Evolutionary conservation across 805 yeast genomes (phyloP).

Genomic region (Lachancea quebecensis): DNA sequence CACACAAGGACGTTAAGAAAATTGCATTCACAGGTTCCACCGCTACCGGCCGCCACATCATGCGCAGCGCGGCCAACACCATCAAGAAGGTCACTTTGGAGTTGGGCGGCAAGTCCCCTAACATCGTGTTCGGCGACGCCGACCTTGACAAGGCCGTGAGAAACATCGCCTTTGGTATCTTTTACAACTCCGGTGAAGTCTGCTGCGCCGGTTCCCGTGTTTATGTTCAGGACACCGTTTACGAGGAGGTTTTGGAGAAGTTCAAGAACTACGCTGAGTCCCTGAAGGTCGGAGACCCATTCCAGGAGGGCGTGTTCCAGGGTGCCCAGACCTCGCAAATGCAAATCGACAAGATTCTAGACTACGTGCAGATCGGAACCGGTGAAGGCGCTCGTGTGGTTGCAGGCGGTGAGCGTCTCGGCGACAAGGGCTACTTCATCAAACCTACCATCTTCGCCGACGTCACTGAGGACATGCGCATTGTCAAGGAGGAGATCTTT

Average conservation of each 20-base stretch:
- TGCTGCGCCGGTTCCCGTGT: constrained; percentile 91
- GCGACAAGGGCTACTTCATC: constrained; percentile 63
- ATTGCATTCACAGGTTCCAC: constrained; percentile 89
- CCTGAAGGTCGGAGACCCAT: constrained; percentile 72
- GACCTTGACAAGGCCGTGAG: constrained; percentile 59
- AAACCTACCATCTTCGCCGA: constrained; percentile 84
- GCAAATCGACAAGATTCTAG: constrained; percentile 59
- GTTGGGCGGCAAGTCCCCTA: constrained; percentile 88
- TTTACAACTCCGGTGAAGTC: constrained; percentile 87
- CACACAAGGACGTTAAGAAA: constrained; percentile 65
- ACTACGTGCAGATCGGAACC: constrained; percentile 58
- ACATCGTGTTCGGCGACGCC: constrained; percentile 74
- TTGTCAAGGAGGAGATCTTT: constrained; percentile 85
- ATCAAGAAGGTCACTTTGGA: constrained; percentile 78
- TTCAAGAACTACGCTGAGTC: constrained; percentile 44
- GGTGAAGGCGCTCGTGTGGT: constrained; percentile 63
- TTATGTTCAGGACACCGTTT: constrained; percentile 67
- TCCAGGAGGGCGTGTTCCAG: constrained; percentile 60
- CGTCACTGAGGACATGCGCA: constrained; percentile 63
- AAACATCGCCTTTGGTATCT: constrained; percentile 66
- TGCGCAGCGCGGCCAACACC: constrained; percentile 62
- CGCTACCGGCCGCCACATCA: constrained; percentile 68
- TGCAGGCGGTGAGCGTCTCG: constrained; percentile 75
- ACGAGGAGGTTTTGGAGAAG: constrained; percentile 56
- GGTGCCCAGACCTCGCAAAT: constrained; percentile 69